These are phyloP conservation scores for Vaccinium vitisidaea DNA, from an alignment of 148 eudicot species.

Conservation along the genomic window DNA sequence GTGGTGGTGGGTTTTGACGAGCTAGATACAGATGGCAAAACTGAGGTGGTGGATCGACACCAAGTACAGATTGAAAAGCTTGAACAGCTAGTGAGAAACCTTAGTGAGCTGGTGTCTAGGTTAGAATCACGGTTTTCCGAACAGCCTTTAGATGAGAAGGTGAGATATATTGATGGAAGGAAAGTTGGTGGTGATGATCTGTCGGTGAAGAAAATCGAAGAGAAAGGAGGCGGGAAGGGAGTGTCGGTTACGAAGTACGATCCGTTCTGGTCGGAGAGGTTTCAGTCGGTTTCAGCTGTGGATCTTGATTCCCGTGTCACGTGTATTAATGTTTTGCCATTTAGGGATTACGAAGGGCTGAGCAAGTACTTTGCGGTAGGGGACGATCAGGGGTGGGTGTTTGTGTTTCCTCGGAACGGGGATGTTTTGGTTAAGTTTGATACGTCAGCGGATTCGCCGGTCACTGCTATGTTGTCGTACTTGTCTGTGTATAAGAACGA, in stretches of 20 bases:
- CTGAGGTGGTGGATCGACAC: constrained; percentile 28
- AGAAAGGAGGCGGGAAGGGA: constrained; percentile 19
- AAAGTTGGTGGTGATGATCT: constrained; percentile 2
- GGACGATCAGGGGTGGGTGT: constrained; percentile 66
- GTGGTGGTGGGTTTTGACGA: constrained; percentile 58
- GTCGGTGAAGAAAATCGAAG: constrained; percentile 16
- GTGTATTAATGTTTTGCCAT: constrained; percentile 65
- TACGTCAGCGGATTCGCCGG: constrained; percentile 47
- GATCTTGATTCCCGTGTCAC: constrained; percentile 61
- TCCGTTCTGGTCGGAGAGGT: constrained; percentile 85
- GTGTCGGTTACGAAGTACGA: constrained; percentile 62
- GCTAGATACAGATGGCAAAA: constrained; percentile 22
- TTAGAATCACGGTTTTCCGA: constrained; percentile 55
- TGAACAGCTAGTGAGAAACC: constrained; percentile 62
- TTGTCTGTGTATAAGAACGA: constrained; percentile 74
- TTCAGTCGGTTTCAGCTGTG: constrained; percentile 80
- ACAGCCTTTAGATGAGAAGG: constrained; percentile 12
- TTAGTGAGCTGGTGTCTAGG: constrained; percentile 58
- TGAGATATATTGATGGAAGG: neutral
- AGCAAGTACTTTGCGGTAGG: constrained; percentile 86
- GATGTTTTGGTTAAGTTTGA: constrained; percentile 61
- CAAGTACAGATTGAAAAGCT: constrained; percentile 70
- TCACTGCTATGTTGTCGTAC: constrained; percentile 68
- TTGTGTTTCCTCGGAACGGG: constrained; percentile 59
- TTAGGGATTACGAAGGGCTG: constrained; percentile 66